phyloP scores from a whole-genome alignment of 2,329 filamentous ascomycete genomes.

The Elsinoe fawcettii region DNA sequence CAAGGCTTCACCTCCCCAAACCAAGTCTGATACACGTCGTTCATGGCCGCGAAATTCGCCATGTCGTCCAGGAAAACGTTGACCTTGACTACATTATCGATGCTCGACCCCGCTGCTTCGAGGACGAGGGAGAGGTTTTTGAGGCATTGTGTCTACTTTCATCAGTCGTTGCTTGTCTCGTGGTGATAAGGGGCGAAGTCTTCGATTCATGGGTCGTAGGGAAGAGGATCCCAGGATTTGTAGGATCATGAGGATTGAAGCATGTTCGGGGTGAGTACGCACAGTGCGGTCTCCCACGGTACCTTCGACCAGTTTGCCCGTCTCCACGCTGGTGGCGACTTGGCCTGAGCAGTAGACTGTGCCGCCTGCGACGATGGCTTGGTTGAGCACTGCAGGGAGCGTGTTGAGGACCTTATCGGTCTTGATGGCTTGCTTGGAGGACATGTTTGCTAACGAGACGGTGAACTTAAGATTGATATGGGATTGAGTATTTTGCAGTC shows the following conservation, averaged over 20 bases:
- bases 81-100: slow-evolving; percentile 58
- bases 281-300: slow-evolving; percentile 49
- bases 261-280: slow-evolving; percentile 23
- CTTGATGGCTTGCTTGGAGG: slow-evolving; percentile 15
- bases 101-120: slow-evolving; percentile 50
- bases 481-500: neutral
- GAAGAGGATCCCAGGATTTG: no score
- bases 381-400: slow-evolving; percentile 25
- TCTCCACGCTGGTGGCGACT: slow-evolving; percentile 51
- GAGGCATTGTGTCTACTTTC: slow-evolving; percentile 39
- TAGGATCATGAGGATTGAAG: no score
- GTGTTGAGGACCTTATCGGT: slow-evolving; percentile 17
- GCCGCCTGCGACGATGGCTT: slow-evolving; percentile 43
- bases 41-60: slow-evolving; percentile 55
- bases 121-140: slow-evolving; percentile 54
- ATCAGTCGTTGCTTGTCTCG: no score
- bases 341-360: slow-evolving; percentile 65
- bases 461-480: no score
- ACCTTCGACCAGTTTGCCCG: slow-evolving; percentile 48
- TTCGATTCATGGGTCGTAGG: no score
- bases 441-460: slow-evolving; percentile 3
- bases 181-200: no score
- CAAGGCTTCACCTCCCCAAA: slow-evolving; percentile 30
- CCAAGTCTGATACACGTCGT: slow-evolving; percentile 42
- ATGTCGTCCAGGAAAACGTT: slow-evolving; percentile 60